These are phyloP conservation scores for Wickerhamomyces xylosicus DNA, from an alignment of 805 yeast species.

Conservation along the genomic window DNA sequence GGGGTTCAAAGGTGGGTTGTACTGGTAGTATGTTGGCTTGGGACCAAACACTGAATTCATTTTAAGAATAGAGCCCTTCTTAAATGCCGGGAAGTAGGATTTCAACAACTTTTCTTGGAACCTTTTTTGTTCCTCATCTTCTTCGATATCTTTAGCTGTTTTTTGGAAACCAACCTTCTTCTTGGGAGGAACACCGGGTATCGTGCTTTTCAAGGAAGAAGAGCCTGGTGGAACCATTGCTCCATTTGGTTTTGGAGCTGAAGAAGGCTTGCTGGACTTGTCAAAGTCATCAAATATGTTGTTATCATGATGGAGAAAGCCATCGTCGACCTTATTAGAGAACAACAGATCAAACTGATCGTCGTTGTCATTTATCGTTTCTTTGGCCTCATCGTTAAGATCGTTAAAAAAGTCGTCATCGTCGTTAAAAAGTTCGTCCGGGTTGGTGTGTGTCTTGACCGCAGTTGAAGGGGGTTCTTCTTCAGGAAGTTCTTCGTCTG, in stretches of 20 bases:
- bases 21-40: constrained; percentile 41
- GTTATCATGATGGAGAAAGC: constrained; percentile 2
- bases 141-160: constrained; percentile 3
- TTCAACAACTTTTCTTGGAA: constrained; percentile 26
- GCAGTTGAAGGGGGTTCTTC: constrained; percentile 12
- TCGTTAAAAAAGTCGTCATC: constrained; percentile 30
- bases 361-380: constrained; percentile 3
- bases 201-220: neutral
- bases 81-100: constrained; percentile 55
- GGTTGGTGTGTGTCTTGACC: constrained; percentile 17
- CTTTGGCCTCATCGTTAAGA: constrained; percentile 24
- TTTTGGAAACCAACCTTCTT: constrained; percentile 1
- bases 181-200: no score
- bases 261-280: neutral
- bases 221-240: constrained; percentile 9
- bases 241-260: no score
- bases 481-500: constrained; percentile 65
- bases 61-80: constrained; percentile 41
- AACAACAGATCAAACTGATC: constrained; percentile 19
- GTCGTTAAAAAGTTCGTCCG: constrained; percentile 17
- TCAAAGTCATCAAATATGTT: constrained; percentile 12
- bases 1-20: constrained; percentile 31
- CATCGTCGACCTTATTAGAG: constrained; percentile 19
- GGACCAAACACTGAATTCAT: constrained; percentile 62
- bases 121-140: constrained; percentile 5